phyloP scores from a whole-genome alignment of 176 grass and related monocot species.

The Rhipidocladum racemiflorum region DNA sequence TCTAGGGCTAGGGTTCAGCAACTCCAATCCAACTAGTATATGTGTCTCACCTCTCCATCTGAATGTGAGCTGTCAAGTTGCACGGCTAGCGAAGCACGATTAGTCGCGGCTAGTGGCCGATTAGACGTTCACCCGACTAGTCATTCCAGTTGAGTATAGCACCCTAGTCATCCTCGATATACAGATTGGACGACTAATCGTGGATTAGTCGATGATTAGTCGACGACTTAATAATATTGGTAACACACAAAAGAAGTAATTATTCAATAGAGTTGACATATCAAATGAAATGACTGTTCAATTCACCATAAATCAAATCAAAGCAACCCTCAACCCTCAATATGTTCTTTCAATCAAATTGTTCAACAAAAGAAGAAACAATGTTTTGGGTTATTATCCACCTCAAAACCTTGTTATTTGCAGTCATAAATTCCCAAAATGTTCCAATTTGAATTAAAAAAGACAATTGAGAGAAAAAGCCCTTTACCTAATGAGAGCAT shows the following conservation, averaged over 20 bases:
- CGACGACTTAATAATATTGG: too few species aligned
- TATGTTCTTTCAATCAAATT: not conserved
- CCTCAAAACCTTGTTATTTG: not conserved
- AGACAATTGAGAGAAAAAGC: not conserved
- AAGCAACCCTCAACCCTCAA: not conserved
- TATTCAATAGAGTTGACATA: not conserved
- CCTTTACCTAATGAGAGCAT: constrained; percentile 40
- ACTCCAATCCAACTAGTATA: too few species aligned
- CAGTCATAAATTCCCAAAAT: not conserved
- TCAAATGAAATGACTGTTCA: not conserved
- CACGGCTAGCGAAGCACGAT: too few species aligned
- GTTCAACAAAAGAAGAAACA: not conserved
- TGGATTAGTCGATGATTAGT: too few species aligned
- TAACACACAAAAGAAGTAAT: not conserved
- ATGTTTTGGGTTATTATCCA: not conserved
- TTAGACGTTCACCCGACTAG: too few species aligned
- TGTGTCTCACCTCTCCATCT: too few species aligned
- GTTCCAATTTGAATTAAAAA: not conserved
- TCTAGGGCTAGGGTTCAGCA: too few species aligned
- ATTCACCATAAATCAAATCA: not conserved
- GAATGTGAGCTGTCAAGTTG: too few species aligned
- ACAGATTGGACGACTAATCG: too few species aligned
- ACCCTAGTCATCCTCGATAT: too few species aligned
- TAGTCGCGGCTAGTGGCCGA: too few species aligned
- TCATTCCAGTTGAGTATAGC: too few species aligned